Base-by-base conservation (phyloP, 345 rosid species). In the Corchorus olitorius region DNA sequence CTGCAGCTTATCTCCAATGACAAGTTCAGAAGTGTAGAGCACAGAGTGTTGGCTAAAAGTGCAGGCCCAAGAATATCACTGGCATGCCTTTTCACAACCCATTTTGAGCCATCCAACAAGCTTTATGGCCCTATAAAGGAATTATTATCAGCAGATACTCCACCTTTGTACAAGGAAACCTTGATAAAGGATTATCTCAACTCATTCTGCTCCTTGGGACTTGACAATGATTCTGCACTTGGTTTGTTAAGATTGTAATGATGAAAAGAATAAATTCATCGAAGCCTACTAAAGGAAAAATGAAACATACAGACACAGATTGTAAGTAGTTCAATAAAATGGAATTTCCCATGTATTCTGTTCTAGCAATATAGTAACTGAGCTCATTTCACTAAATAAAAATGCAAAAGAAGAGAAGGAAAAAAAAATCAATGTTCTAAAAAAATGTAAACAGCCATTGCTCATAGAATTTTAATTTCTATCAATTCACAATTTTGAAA, bases 21-120 rank as follows among this genome's bases (percentile, higher is more conserved):
- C 55, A 69, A 63, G 34, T 73, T 79, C 72, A 79, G 34, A n/a
- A 80, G 82, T 22, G 59, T 63, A 0, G 75, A 72, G 67, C 82
- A 79, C 33, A 69, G 78, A 53, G 85, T 82, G 62, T 53, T 82
- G 52, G 77, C 82, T 0, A 78, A 78, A 3, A 20, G 69, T 12
- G 48, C 1, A 14, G 78, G 85, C 16, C 82, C 80, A 13, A 79
- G 82, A 76, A 59, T 76, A 45, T 76, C 85, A 43, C n/a, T 76
- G 75, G 82, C 78, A 1, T 27, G 67, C 73, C 67, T 79, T 16
- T 79, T 82, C 69, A 20, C 78, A 2, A 75, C 53, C 1, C 64
- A 62, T 27, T 77, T 62, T 35, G 27, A 69, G 5, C 61, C 60
- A 35, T 53, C 75, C 0, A n/a, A 58, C 22, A 75, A 53, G 70